Evolutionary conservation across 306 rosid genomes (phyloP), one percentile per base, ranked within the genome.

Genomic region (Fragaria ananassa): DNA sequence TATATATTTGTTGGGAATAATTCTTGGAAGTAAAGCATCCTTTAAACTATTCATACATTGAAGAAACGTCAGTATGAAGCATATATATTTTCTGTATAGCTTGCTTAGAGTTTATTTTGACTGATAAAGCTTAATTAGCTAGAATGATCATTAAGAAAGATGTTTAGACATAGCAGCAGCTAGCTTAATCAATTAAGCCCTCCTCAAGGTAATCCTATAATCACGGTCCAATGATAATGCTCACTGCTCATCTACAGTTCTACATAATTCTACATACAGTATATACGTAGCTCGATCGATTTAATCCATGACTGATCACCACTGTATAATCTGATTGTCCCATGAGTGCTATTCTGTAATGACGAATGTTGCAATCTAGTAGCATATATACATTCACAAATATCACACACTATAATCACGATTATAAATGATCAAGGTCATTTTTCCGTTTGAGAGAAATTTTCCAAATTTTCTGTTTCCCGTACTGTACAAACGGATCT

Each of bases 141-240:
- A 41, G 15, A 68, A 25, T 27, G 73, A 25, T 27, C 19, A 66
- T n/a, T 21, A 14, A 45, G 3, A n/a, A n/a, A 21, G 10, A 27
- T 14, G 47, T 44, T 44, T 45, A 39, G 68, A 62, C 5, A 34
- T 34, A 27, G 19, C 68, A 37, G 25, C 70, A 66, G 18, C 19
- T 10, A 0, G 1, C 44, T 41, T 41, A 41, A 1, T 5, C 21
- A 8, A 35, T 2, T 2, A 71, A 50, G 27, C 51, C 19, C 51
- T 18, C 19, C 12, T 71, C 19, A 2, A 51, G 9, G 18, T 44
- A 57, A 74, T 37, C 56, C 83, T 13, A 37, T 68, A 10, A 58
- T 74, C 70, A 54, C 74, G 68, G 80, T 67, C 67, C 79, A 7
- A 37, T 69, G 27, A 68, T 15, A 50, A 44, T 70, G 70, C 39